Base-by-base conservation (phyloP, 2,329 filamentous ascomycete species). In the Colletotrichum orbiculare region DNA sequence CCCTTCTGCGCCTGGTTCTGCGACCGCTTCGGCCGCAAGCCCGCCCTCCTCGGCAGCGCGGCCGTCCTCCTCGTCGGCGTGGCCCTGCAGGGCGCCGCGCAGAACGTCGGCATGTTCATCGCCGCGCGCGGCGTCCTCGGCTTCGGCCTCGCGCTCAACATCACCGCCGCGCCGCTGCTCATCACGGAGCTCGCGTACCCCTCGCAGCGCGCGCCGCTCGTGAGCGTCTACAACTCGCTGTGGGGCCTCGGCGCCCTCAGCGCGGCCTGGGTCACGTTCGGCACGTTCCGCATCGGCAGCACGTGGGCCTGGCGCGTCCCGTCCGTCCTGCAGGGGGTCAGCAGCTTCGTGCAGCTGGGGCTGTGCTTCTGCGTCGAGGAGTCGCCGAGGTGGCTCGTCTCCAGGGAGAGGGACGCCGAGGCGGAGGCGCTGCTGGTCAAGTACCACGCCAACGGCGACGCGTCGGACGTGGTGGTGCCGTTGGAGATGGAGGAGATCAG, bases 381-480 rank as follows among this genome's bases (percentile, higher is more conserved):
- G 43, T 75, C 73, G 2, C 76, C 76, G 1, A 72, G 76, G 53
- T 78, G 69, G 65, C 74, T 77, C 9, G 60, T 78, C 37, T 70
- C 72, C 13, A 67, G 69, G 9, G 75, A 76, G 41, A 69, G 72
- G 4, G 66, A 67, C 6, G 74, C 76, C n/a, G 75, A 77, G 41
- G 76, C 76, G 0, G 72, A 71, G 7, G 69, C 64, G 0, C 46
- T 77, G 13, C 69, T 78, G 6, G 47, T 72, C 53, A 78, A 76
- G 62, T 84, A 83, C 69, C 82, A 85, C 67, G 83, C 83, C 11
- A 85, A 86, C 69, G 85, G 83, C 2, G 76, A 84, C 63, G 69
- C 71, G 3, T 73, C 79, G 39, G 85, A 83, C 0, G 74, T 81
- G 8, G 79, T 88, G 12, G 85, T 88, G 15, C 79, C 82, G 50